These are phyloP conservation scores for Dalbergia cochinchinensis DNA, from an alignment of 306 rosid genomes.

Conservation along the genomic window DNA sequence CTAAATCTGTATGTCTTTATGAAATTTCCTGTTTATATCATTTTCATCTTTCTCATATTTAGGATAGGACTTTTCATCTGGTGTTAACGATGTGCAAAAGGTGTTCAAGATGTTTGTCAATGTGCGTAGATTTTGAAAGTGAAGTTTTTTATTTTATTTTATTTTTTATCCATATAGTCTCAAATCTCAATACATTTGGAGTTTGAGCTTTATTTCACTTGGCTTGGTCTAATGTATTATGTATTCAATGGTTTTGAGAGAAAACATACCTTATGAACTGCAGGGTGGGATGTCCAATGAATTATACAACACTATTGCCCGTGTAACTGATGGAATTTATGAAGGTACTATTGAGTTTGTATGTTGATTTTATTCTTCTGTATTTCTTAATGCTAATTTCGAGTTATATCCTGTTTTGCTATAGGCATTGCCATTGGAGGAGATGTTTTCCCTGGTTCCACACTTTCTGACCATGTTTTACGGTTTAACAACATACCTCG, in stretches of 20 bases:
- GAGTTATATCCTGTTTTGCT: conserved; percentile 42
- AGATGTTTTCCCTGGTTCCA: conserved; percentile 95
- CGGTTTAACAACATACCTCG: conserved; percentile 89
- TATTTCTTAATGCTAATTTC: conserved; percentile 21
- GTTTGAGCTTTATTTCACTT: conserved; percentile 35
- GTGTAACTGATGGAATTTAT: conserved; percentile 90
- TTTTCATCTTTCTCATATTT: conserved; percentile 25
- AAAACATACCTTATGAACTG: conserved; percentile 43
- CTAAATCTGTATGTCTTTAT: conserved; percentile 81
- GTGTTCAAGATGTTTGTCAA: neutral
- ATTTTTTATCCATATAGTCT: conserved; percentile 21
- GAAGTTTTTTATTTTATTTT: conserved; percentile 15
- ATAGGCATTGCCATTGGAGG: conserved; percentile 95
- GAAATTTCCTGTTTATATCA: conserved; percentile 28
- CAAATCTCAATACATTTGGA: conserved; percentile 13
- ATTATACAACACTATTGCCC: conserved; percentile 81
- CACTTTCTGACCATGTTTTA: conserved; percentile 92
- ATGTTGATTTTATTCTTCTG: conserved; percentile 22
- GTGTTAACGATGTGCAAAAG: neutral
- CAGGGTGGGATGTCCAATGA: conserved; percentile 99
- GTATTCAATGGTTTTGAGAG: conserved; percentile 40
- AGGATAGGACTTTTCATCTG: conserved; percentile 17
- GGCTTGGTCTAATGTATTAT: neutral
- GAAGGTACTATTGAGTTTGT: conserved; percentile 63
- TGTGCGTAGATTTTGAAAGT: conserved; percentile 21